A percentile compares a stretch with the other conserved stretches of the same genome.
Evolutionary conservation across 805 yeast species (phyloP).

Genomic region (Yarrowia yakushimensis): DNA sequence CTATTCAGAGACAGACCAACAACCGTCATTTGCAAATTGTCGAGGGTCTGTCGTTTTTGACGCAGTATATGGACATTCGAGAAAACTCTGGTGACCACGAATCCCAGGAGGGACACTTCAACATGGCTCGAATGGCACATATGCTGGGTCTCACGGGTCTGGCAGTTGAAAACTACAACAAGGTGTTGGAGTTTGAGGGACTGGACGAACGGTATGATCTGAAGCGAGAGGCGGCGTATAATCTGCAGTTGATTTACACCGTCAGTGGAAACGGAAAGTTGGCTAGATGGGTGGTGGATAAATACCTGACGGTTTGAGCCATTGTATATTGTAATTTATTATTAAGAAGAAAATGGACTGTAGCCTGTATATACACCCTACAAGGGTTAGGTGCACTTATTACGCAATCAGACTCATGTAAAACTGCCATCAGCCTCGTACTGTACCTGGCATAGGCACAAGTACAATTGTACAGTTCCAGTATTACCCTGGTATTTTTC

Average conservation of each 20-base stretch:
- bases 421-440: no score
- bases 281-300: constrained; percentile 62
- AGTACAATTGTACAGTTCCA: no score
- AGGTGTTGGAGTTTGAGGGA: constrained; percentile 48
- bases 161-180: constrained; percentile 71
- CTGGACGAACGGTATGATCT: constrained; percentile 55
- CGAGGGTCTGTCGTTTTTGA: constrained; percentile 77
- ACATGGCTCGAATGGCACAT: constrained; percentile 81
- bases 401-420: no score
- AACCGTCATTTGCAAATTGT: constrained; percentile 83
- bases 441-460: no score
- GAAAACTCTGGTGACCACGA: constrained; percentile 42
- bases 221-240: constrained; percentile 80
- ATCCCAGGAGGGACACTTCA: constrained; percentile 74
- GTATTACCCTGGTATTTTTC: no score
- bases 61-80: constrained; percentile 64
- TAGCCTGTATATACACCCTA: no score
- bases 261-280: constrained; percentile 65
- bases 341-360: no score
- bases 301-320: constrained; percentile 53
- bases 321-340: constrained; percentile 4
- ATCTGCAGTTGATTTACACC: constrained; percentile 69
- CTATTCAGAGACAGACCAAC: constrained; percentile 83
- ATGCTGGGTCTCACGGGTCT: constrained; percentile 69
- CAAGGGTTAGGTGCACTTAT: no score